A percentile compares a stretch with the other conserved stretches of the same genome.
phyloP scores from a whole-genome alignment of 2,329 filamentous ascomycete species.

The Volutella citrinella region DNA sequence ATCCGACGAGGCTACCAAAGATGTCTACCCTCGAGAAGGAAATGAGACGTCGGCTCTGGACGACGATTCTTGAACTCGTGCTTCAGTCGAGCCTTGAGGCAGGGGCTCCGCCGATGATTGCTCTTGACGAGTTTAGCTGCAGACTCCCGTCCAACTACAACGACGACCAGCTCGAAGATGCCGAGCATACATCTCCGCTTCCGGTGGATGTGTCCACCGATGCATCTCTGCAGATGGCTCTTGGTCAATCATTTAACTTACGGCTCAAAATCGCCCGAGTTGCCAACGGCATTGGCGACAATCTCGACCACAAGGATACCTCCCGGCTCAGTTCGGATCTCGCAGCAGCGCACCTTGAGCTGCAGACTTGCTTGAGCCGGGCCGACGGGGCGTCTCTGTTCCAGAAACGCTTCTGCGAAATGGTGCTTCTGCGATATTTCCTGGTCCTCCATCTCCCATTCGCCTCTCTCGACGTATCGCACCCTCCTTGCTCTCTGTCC shows the following conservation, averaged over 20 bases:
- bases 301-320: slow-evolving; percentile 45
- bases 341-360: too few relatives aligned
- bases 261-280: slow-evolving; percentile 43
- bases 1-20: neutral
- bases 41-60: neutral
- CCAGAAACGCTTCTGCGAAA: neutral
- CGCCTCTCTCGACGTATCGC: too few relatives aligned
- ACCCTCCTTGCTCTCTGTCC: too few relatives aligned
- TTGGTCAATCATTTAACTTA: slow-evolving; percentile 40
- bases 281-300: slow-evolving; percentile 44
- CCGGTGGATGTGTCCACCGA: slow-evolving; percentile 40
- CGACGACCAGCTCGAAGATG: too few relatives aligned
- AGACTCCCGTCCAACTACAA: too few relatives aligned
- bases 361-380: too few relatives aligned
- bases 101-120: too few relatives aligned
- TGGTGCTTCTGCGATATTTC: neutral
- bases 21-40: neutral
- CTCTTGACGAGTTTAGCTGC: too few relatives aligned
- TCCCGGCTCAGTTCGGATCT: slow-evolving; percentile 45
- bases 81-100: neutral
- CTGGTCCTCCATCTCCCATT: neutral
- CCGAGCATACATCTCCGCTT: slow-evolving; percentile 6
- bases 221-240: slow-evolving; percentile 47
- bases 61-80: neutral
- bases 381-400: too few relatives aligned